A percentile compares a stretch with the other conserved stretches of the same genome.
phyloP scores from a whole-genome alignment of 2,329 filamentous ascomycete species.

The Xylaria arbuscula region DNA sequence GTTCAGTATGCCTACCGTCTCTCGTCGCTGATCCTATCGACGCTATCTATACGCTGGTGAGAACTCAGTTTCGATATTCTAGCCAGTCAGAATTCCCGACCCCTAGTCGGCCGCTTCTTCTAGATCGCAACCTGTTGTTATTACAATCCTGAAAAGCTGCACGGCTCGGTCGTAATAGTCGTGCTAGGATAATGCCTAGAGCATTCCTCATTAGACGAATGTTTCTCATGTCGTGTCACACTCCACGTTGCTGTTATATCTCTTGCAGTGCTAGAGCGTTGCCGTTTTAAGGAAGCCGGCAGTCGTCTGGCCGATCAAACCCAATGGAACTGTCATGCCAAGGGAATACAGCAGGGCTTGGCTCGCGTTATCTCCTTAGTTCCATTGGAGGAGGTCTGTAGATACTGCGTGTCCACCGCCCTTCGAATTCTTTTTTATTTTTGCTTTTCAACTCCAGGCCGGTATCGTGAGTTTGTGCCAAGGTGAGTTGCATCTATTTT shows the following conservation, averaged over 20 bases:
- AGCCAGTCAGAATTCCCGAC: conserved; percentile 11
- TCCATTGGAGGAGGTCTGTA: conserved; percentile 28
- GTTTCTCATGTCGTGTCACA: conserved; percentile 31
- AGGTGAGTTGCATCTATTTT: neutral
- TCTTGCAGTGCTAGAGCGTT: conserved; percentile 29
- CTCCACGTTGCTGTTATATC: conserved; percentile 33
- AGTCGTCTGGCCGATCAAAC: conserved; percentile 22
- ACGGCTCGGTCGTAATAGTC: conserved; percentile 27
- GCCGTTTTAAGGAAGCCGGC: conserved; percentile 36
- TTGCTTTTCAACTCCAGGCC: conserved; percentile 35
- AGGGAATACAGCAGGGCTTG: conserved; percentile 29
- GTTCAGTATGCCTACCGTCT: neutral
- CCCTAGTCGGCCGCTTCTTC: conserved; percentile 17
- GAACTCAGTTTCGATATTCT: conserved; percentile 16
- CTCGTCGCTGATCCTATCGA: conserved; percentile 5
- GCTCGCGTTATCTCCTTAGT: conserved; percentile 30
- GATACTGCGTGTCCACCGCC: conserved; percentile 32
- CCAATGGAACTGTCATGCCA: conserved; percentile 26
- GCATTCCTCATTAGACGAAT: conserved; percentile 5
- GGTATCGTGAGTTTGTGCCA: conserved; percentile 30
- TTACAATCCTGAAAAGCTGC: conserved; percentile 26
- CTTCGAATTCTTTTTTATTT: conserved; percentile 29
- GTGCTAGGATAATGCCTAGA: conserved; percentile 13
- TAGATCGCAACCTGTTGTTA: conserved; percentile 25
- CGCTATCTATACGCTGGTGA: neutral